phyloP scores from a whole-genome alignment of 768 basidiomycete species.

The Amanita pallidorosea region DNA sequence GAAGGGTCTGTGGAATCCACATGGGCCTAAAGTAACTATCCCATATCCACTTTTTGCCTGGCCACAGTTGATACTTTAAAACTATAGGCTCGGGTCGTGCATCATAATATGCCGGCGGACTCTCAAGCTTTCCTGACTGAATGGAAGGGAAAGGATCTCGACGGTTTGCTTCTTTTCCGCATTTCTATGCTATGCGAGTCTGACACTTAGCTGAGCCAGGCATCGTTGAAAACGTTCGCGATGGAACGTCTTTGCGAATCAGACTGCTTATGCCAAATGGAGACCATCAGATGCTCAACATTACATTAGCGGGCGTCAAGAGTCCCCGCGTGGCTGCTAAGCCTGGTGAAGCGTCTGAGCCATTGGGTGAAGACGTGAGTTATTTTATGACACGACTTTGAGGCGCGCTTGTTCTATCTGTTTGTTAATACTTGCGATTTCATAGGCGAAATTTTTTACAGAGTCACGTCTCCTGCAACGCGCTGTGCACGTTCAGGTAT shows the following conservation, averaged over 20 bases:
- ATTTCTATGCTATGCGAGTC: neutral
- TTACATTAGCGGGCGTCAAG: conserved; percentile 76
- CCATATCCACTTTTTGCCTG: neutral
- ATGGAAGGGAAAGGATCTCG: conserved; percentile 86
- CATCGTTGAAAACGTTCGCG: conserved; percentile 88
- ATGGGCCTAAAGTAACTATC: conserved; percentile 52
- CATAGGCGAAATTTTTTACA: conserved; percentile 85
- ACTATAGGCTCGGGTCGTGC: conserved; percentile 55
- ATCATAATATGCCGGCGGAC: conserved; percentile 84
- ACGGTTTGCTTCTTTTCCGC: conserved; percentile 40
- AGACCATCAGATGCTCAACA: conserved; percentile 84
- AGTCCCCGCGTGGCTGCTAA: conserved; percentile 60
- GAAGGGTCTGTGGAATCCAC: conserved; percentile 80
- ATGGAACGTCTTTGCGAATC: conserved; percentile 83
- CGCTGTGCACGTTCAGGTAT: conserved; percentile 61
- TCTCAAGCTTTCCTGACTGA: conserved; percentile 82
- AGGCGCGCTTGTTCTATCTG: conserved; percentile 5
- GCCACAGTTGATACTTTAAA: conserved; percentile 3
- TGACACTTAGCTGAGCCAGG: conserved; percentile 30
- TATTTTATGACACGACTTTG: neutral
- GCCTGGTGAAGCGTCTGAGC: conserved; percentile 71
- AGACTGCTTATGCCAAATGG: conserved; percentile 83
- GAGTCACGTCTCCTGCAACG: conserved; percentile 82
- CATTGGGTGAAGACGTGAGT: conserved; percentile 81
- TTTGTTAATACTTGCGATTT: conserved; percentile 9